Evolutionary conservation across 1,139 yeast species (phyloP).

Genomic region (Sugiyamaella japonica): DNA sequence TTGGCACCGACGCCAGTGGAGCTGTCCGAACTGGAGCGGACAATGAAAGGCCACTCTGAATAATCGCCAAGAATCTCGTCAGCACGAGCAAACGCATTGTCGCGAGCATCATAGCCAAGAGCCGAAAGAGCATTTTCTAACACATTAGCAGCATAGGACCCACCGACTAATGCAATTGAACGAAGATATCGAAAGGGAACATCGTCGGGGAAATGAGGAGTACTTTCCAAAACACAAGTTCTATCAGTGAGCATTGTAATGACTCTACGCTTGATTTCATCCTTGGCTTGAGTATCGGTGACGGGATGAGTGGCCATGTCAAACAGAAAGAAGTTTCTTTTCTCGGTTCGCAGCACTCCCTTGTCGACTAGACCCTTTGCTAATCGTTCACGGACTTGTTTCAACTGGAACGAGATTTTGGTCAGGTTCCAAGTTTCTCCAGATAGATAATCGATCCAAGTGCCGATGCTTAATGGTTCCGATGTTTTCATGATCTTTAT

Average conservation of each 20-base stretch:
- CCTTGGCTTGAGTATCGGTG: constrained; percentile 82
- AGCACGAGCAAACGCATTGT: constrained; percentile 88
- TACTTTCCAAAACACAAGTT: constrained; percentile 51
- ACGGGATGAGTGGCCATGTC: constrained; percentile 99
- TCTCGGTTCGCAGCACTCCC: constrained; percentile 94
- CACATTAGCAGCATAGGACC: constrained; percentile 94
- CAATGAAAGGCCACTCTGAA: constrained; percentile 82
- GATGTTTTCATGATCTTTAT: constrained; percentile 84
- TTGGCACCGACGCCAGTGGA: constrained; percentile 69
- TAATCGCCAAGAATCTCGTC: constrained; percentile 84
- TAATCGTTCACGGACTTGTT: constrained; percentile 93
- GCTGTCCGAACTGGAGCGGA: constrained; percentile 53
- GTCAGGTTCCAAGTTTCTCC: constrained; percentile 97
- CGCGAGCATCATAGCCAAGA: constrained; percentile 85
- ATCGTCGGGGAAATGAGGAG: constrained; percentile 65
- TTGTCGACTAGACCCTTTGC: constrained; percentile 97
- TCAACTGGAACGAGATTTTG: constrained; percentile 91
- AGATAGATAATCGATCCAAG: constrained; percentile 91
- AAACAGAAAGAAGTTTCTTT: constrained; percentile 88
- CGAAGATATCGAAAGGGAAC: constrained; percentile 73
- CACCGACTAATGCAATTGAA: constrained; percentile 78
- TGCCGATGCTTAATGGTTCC: constrained; percentile 76
- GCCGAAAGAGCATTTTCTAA: constrained; percentile 83
- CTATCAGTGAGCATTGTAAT: constrained; percentile 69
- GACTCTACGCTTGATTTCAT: constrained; percentile 69